Evolutionary conservation across 2,329 filamentous ascomycete genomes (phyloP).

Genomic region (Ascochyta clinopodiicola): DNA sequence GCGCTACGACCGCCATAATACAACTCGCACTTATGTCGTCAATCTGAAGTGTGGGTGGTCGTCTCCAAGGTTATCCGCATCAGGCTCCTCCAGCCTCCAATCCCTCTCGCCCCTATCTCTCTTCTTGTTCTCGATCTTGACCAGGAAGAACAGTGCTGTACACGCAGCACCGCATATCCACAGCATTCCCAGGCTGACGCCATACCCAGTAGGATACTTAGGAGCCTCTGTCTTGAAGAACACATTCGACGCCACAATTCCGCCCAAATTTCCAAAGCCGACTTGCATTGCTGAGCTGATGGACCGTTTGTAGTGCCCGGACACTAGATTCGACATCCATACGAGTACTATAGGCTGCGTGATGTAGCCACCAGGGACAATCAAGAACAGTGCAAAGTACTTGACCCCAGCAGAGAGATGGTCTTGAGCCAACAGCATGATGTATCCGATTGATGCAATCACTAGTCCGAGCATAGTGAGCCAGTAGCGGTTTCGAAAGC

Average conservation of each 20-base stretch:
- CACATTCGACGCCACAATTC: constrained; percentile 59
- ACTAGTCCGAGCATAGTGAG: constrained; percentile 60
- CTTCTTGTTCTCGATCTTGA: constrained; percentile 56
- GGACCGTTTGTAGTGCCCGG: constrained; percentile 64
- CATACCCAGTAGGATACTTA: constrained; percentile 57
- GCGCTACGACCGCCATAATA: no score
- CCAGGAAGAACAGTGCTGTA: constrained; percentile 50
- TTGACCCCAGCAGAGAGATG: constrained; percentile 54
- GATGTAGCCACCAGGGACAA: constrained; percentile 62
- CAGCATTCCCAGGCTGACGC: constrained; percentile 56
- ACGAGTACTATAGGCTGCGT: constrained; percentile 62
- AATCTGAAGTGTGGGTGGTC: constrained; percentile 60
- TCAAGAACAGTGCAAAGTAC: constrained; percentile 63
- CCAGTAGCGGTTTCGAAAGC: constrained; percentile 58
- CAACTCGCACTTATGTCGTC: constrained; percentile 27
- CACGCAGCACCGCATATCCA: constrained; percentile 56
- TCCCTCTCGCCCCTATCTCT: constrained; percentile 57
- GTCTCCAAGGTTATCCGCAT: constrained; percentile 59
- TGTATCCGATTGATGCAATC: constrained; percentile 61
- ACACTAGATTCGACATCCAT: constrained; percentile 65
- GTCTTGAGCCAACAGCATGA: constrained; percentile 58
- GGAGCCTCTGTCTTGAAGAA: constrained; percentile 57
- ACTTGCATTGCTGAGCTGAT: constrained; percentile 58
- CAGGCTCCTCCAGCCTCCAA: constrained; percentile 49
- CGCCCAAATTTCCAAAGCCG: constrained; percentile 57